Conservation (phyloP, 2,329 filamentous ascomycete genomes). For the Hypocrella siamensis region DNA sequence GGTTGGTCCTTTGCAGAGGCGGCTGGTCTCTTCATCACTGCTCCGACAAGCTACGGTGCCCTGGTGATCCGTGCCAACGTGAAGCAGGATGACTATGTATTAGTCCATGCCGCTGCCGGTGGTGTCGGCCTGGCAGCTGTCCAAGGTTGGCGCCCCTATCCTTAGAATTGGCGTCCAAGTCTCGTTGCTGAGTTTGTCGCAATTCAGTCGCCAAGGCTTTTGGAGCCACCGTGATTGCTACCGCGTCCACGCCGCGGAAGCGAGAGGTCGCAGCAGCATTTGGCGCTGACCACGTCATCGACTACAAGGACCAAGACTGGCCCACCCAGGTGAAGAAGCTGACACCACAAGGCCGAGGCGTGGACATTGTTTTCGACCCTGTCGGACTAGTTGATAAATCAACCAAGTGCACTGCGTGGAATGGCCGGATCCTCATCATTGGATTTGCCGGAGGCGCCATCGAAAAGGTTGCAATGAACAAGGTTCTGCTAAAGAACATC, state of each 20-base stretch:
- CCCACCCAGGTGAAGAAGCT: constrained; percentile 59
- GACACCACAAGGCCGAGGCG: constrained; percentile 54
- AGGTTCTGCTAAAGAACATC: constrained; percentile 87
- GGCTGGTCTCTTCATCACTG: constrained; percentile 81
- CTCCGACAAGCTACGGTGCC: constrained; percentile 75
- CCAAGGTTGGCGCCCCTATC: constrained; percentile 33
- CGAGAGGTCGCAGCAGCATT: constrained; percentile 62
- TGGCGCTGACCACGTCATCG: constrained; percentile 70
- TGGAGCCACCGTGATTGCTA: constrained; percentile 85
- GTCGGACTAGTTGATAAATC: constrained; percentile 78
- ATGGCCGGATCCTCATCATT: constrained; percentile 72
- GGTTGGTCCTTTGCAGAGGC: constrained; percentile 78
- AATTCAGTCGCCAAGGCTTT: constrained; percentile 64
- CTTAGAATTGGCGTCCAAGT: no score
- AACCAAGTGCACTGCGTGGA: constrained; percentile 89
- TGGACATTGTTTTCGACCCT: constrained; percentile 91
- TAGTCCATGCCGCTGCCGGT: constrained; percentile 84
- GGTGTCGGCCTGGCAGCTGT: constrained; percentile 86
- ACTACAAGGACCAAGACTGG: constrained; percentile 55
- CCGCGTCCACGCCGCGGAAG: constrained; percentile 68
- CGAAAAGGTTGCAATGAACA: constrained; percentile 85
- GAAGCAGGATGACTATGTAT: constrained; percentile 67
- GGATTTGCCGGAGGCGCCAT: constrained; percentile 66
- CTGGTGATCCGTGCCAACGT: constrained; percentile 65
- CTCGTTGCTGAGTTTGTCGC: neutral